phyloP scores from a whole-genome alignment of 805 yeast species.

The Yamadazyma ubonensis region DNA sequence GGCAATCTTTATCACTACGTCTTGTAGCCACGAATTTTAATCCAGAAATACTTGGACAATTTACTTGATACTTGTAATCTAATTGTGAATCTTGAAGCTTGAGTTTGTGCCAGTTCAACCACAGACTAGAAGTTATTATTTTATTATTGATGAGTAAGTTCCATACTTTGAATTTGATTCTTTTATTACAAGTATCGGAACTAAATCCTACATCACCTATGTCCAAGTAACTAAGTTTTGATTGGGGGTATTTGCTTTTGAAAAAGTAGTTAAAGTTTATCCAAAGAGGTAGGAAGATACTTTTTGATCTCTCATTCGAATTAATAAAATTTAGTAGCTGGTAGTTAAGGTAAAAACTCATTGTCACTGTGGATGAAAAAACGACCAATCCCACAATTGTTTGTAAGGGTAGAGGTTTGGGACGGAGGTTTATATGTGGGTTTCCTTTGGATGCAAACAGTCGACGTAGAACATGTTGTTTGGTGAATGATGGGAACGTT shows the following conservation, averaged over 20 bases:
- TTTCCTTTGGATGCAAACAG: background rate
- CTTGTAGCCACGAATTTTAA: slow-evolving; percentile 7
- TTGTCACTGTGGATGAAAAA: slow-evolving; percentile 14
- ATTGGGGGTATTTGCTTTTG: slow-evolving; percentile 27
- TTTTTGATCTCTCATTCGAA: slow-evolving; percentile 7
- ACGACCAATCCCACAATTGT: slow-evolving; percentile 13
- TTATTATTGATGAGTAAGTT: slow-evolving; percentile 18
- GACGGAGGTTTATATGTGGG: slow-evolving; percentile 7
- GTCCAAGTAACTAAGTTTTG: slow-evolving; percentile 20
- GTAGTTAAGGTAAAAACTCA: slow-evolving; percentile 14
- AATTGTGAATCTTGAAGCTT: slow-evolving; percentile 23
- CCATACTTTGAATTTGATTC: slow-evolving; percentile 11
- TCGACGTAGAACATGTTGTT: background rate
- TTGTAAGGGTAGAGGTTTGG: slow-evolving; percentile 11
- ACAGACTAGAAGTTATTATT: slow-evolving; percentile 26
- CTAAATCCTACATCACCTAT: slow-evolving; percentile 5
- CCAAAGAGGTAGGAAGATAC: slow-evolving; percentile 27
- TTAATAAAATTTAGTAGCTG: slow-evolving; percentile 13
- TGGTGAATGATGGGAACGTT: background rate
- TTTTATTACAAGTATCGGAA: slow-evolving; percentile 12
- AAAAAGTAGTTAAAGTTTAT: slow-evolving; percentile 28
- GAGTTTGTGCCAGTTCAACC: slow-evolving; percentile 23
- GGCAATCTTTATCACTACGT: slow-evolving; percentile 1
- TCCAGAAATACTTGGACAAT: slow-evolving; percentile 15
- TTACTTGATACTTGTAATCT: slow-evolving; percentile 17